These are phyloP conservation scores for Trichophyton rubrum DNA, from an alignment of 2,329 filamentous ascomycete species.

Conservation along the genomic window DNA sequence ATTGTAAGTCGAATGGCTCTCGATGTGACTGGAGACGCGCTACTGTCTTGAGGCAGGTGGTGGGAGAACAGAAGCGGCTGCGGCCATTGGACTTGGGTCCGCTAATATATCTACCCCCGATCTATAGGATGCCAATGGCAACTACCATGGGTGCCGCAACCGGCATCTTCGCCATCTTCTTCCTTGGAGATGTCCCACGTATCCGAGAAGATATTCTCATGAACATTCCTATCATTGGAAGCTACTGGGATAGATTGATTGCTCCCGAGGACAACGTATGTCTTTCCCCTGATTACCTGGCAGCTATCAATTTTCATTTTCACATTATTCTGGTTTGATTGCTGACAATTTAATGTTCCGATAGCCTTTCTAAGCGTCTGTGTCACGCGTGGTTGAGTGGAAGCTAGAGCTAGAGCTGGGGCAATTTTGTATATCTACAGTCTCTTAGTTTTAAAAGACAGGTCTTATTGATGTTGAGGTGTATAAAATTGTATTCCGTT, in stretches of 20 bases:
- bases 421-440: not conserved
- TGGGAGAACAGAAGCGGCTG: not conserved
- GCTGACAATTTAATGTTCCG: not conserved
- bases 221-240: constrained; percentile 46
- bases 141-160: constrained; percentile 45
- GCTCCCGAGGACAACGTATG: constrained; percentile 51
- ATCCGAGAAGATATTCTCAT: constrained; percentile 51
- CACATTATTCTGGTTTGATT: not conserved
- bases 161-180: constrained; percentile 49
- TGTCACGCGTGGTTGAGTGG: not conserved
- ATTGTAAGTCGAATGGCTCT: constrained; percentile 29
- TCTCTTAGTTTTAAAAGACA: not conserved
- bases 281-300: constrained; percentile 8
- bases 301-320: not conserved
- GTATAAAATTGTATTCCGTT: not conserved
- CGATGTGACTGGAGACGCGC: not conserved
- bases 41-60: not conserved
- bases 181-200: constrained; percentile 52
- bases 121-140: constrained; percentile 34
- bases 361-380: constrained; percentile 3
- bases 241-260: constrained; percentile 45
- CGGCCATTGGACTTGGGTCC: constrained; percentile 2
- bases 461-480: not conserved
- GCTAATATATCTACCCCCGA: constrained; percentile 3
- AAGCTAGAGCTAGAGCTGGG: not conserved